Evolutionary conservation across 768 basidiomycete genomes (phyloP), one percentile per base, ranked within the genome.

Genomic region (Lentinula detonsa): DNA sequence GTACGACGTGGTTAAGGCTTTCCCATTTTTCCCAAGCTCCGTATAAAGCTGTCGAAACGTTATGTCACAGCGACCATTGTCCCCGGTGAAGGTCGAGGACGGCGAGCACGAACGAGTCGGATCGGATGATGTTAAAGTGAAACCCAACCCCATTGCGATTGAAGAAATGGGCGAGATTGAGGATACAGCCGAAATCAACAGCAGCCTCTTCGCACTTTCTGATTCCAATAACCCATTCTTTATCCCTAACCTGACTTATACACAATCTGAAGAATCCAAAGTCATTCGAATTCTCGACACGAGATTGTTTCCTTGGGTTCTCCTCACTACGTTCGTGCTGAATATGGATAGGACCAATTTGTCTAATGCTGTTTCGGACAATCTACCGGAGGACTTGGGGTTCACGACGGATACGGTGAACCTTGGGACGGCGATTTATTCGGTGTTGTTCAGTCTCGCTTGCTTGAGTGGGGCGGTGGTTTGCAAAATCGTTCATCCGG

Each of bases 291-390:
- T 66, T 10, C 61, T 71, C 9, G 70, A 71, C 48, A 71, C 65
- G 1, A 61, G 68, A 37, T 55, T 71, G 7, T 76, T 77, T 49
- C 65, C 67, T 5, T 74, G 70, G 64, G 72, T 77, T 33, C 68
- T 76, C 23, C 48, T 72, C 54, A 75, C 74, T 21, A 74, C 68
- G 1, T 70, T 71, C 37, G 70, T 70, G 16, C 62, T 71, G 51
- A 78, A 76, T 64, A 76, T 78, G 75, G 76, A 78, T 48, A 69
- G 76, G 5, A 78, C 76, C 13, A 78, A 78, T 63, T 69, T 71
- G 61, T 75, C 74, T 7, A 78, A 78, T 56, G 76, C 76, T 1
- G 73, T 76, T 35, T 76, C 75, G 31, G 76, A 78, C 64, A 74
- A 74, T 51, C 62, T 78, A 5, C 74, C 75, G 0, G 64, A 63